A percentile compares a stretch with the other conserved stretches of the same genome.
These are phyloP conservation scores for Paraphoma sp. DNA, from an alignment of 2,329 filamentous ascomycete genomes.

Conservation along the genomic window DNA sequence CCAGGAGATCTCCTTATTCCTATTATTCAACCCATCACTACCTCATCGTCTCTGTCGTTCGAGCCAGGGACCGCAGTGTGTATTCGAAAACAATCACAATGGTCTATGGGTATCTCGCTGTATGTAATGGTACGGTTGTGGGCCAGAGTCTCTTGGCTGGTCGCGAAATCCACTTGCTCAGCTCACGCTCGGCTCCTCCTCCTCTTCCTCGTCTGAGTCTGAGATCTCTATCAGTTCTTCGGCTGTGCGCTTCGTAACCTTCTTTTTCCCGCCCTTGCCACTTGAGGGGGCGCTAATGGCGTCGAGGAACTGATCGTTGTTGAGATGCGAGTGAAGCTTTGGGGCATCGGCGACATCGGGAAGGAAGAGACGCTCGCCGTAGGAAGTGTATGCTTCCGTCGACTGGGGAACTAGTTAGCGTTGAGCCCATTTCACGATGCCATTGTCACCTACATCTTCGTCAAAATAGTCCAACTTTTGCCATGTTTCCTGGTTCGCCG, in stretches of 20 bases:
- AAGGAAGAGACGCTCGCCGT: conserved; percentile 74
- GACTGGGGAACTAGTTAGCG: conserved; percentile 48
- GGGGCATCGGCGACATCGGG: conserved; percentile 50
- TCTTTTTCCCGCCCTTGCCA: conserved; percentile 49
- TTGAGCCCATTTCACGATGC: not conserved
- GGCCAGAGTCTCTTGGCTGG: not conserved
- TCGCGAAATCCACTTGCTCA: not conserved
- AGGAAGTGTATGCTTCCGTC: conserved; percentile 76
- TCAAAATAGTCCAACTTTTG: conserved; percentile 79
- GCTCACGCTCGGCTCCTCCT: conserved; percentile 8
- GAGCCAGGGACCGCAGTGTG: too few species aligned
- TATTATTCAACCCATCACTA: too few species aligned
- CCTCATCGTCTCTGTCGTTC: too few species aligned
- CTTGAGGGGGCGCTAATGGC: conserved; percentile 63
- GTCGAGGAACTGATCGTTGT: conserved; percentile 67
- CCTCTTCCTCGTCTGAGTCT: conserved; percentile 35
- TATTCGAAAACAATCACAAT: not conserved
- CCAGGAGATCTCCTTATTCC: too few species aligned
- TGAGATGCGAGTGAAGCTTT: conserved; percentile 61
- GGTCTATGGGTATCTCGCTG: conserved; percentile 8
- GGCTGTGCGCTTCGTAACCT: conserved; percentile 33
- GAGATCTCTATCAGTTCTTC: conserved; percentile 41
- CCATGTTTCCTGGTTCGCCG: conserved; percentile 85
- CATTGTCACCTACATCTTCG: conserved; percentile 65
- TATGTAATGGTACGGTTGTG: conserved; percentile 2